Evolutionary conservation across 2,329 filamentous ascomycete genomes (phyloP), one percentile per base, ranked within the genome.

Genomic region (Coniochaeta prunicola): DNA sequence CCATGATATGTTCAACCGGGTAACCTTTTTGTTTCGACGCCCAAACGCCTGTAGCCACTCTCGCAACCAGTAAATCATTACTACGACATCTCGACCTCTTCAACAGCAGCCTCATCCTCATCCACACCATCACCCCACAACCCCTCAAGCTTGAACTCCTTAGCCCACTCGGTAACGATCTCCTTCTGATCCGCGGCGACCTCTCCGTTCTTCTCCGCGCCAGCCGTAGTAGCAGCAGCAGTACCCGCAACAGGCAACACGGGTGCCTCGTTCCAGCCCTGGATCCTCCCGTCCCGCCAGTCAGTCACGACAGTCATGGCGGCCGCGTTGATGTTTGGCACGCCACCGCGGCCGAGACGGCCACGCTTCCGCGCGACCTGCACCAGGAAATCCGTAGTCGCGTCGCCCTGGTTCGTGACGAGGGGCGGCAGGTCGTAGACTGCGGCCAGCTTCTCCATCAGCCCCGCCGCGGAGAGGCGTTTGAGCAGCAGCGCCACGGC

Each of bases 301-400:
- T 99, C 94, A n/a, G 87, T 94, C 59, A 99, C 86, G 59, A 99
- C 92, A 0, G 91, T 89, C 82, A 94, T 93, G 63, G 93, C 94
- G 8, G 94, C 93, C 58, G 89, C 87, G 65, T 86, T 81, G 60
- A 97, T 74, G 73, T 97, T 99, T 48, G 94, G 94, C 17, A 97
- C 82, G 62, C 94, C 94, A 21, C 93, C 92, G 65, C 89, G 88
- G 56, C 93, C 91, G 17, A 99, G 80, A 59, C 94, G 82, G 57
- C 94, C 94, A 61, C 94, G 84, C 79, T 96, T 97, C 68, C 94
- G 85, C 5, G 94, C 94, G 13, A 99, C 93, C 72, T 99, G 93
- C 58, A 97, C 86, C 36, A 99, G 76, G 77, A 97, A 97, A 72
- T 97, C 91, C 17, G 87, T 96, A 6, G 91, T 94, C 59, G 85